Evolutionary conservation across 768 basidiomycete species (phyloP), one percentile per base, ranked within the genome.

Genomic region (Macrolepiota dolichaula): DNA sequence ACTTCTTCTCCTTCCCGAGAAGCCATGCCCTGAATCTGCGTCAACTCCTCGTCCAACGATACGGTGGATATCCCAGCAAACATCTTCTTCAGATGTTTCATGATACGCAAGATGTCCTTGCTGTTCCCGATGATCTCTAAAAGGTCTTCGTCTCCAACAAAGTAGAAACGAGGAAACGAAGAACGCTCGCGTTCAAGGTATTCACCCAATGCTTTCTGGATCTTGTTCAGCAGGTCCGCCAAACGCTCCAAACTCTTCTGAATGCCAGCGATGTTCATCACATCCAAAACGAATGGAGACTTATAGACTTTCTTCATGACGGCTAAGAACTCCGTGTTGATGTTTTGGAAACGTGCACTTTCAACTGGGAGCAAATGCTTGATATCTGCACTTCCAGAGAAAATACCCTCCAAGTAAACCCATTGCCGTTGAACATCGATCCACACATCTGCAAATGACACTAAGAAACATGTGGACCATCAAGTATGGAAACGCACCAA

Each of bases 221-320:
- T 99, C 81, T 99, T 98, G 80, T 92, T 92, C 57, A 99, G 79
- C 36, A 98, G 81, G 66, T 99, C 97, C 0, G 96, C 94, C 11
- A 99, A 84, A 57, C 97, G 94, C 74, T 99, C 97, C 65, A 99
- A 78, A 65, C 91, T 95, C 78, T 99, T 98, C 77, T 99, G 97
- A 61, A 99, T 91, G 32, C 91, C 92, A 62, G 86, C 89, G 65
- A 98, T 96, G 71, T 96, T 96, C 82, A 98, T 86, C 59, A 99
- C 95, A 68, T 99, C 97, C 53, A 98, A 78, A 47, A 98, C 89
- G 73, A 98, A 96, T 0, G 97, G 96, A 13, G 96, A 98, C 76
- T 98, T 98, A 85, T 96, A 96, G 61, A 99, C 97, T 74, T 96
- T 96, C 81, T 98, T 98, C 97, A 99, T 98, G 65, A 98, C 95